Evolutionary conservation across 441 rosid species (phyloP).

Genomic region (Adansonia grandidieri): DNA sequence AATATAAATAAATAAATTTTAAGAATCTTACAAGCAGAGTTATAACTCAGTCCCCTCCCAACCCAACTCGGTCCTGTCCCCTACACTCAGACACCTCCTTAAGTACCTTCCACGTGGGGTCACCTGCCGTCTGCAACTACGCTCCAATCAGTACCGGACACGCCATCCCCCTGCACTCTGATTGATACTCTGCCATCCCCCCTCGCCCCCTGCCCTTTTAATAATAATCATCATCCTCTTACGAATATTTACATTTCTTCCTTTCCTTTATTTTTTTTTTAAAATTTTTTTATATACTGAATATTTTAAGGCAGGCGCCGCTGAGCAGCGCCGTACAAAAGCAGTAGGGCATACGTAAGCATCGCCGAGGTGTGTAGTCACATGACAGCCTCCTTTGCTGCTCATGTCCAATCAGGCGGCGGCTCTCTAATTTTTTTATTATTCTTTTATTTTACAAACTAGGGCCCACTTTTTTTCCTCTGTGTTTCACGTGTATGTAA

Average conservation of each 20-base stretch:
- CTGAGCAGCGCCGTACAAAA: conserved; percentile 29
- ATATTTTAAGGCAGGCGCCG: conserved; percentile 34
- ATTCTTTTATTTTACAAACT: background rate
- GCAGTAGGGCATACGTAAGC: conserved; percentile 1
- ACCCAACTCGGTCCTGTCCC: conserved; percentile 54
- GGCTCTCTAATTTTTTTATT: conserved; percentile 30
- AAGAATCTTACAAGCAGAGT: too few species aligned
- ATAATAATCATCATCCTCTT: background rate
- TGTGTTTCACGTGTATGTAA: background rate
- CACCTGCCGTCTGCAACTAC: conserved; percentile 28
- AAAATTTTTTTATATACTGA: background rate
- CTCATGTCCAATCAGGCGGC: conserved; percentile 54
- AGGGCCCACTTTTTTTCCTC: conserved; percentile 28
- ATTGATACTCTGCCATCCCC: background rate
- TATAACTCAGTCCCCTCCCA: background rate
- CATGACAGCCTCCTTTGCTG: background rate
- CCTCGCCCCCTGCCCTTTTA: background rate
- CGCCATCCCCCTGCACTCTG: conserved; percentile 30
- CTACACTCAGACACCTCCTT: conserved; percentile 57
- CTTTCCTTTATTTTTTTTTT: background rate
- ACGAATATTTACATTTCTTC: too few species aligned
- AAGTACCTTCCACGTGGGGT: conserved; percentile 57
- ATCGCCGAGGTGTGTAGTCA: conserved; percentile 1
- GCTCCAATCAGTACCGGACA: conserved; percentile 45
- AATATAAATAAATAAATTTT: too few species aligned